phyloP scores from a whole-genome alignment of 73 alveolate species.

The Paramecium sexaurelia region DNA sequence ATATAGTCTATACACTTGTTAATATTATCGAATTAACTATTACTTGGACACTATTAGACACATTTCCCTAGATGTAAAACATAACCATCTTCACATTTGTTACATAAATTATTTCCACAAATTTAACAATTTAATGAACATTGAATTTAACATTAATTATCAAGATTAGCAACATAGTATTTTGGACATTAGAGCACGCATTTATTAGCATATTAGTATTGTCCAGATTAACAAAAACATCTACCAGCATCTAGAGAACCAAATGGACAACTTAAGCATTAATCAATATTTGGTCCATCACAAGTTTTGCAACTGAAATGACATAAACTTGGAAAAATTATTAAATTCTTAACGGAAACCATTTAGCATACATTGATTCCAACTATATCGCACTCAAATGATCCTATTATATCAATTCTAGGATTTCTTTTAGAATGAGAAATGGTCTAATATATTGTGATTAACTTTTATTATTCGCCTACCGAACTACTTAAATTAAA shows the following conservation, averaged over 20 bases:
- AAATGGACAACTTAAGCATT: conserved; percentile 15
- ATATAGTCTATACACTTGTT: neutral
- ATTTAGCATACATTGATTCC: neutral
- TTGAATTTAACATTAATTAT: neutral
- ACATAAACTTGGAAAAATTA: neutral
- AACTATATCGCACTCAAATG: neutral
- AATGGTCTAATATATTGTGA: neutral
- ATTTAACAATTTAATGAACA: conserved; percentile 24
- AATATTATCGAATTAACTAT: neutral
- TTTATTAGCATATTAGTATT: neutral
- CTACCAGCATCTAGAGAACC: neutral
- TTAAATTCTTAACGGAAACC: neutral
- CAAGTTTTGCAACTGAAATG: conserved; percentile 4
- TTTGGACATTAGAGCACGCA: neutral
- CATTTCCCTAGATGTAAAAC: neutral
- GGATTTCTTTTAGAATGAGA: neutral
- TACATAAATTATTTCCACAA: neutral
- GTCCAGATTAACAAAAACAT: neutral
- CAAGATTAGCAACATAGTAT: neutral
- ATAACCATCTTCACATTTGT: neutral
- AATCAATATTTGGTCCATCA: neutral
- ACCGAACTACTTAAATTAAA: neutral
- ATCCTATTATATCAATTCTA: neutral
- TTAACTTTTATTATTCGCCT: neutral
- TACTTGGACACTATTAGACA: neutral